These are phyloP conservation scores for Solanum chacoense DNA, from an alignment of 305 asterid genomes.

Conservation along the genomic window DNA sequence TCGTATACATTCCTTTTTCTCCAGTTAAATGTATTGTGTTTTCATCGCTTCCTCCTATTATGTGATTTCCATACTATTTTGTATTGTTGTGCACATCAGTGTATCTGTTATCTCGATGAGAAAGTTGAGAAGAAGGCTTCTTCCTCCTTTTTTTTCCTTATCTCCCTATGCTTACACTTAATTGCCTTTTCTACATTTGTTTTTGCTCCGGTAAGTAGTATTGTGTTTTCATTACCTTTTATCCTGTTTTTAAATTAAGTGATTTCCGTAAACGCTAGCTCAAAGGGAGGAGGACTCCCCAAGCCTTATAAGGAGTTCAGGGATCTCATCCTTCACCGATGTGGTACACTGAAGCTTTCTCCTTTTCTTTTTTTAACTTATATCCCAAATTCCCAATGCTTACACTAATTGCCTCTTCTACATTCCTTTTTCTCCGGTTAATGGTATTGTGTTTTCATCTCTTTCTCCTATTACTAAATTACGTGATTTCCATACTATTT, in stretches of 20 bases:
- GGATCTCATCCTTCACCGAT: neutral
- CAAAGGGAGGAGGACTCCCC: neutral
- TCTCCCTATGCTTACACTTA: neutral
- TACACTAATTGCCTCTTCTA: conserved; percentile 1
- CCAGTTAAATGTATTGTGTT: neutral
- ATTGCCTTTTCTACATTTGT: neutral
- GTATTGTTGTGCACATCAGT: neutral
- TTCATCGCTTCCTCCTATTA: neutral
- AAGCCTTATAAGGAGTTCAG: neutral
- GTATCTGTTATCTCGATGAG: neutral
- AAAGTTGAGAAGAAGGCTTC: neutral
- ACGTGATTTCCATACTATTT: neutral
- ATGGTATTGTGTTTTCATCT: neutral
- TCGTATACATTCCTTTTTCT: neutral
- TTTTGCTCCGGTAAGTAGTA: neutral
- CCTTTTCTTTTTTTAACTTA: neutral
- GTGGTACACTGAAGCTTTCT: neutral
- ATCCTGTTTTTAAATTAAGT: neutral
- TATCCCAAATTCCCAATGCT: neutral
- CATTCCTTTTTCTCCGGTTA: neutral
- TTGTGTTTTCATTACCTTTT: neutral
- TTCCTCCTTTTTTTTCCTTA: neutral
- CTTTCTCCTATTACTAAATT: neutral
- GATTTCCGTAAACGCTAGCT: neutral
- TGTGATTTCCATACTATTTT: neutral